Evolutionary conservation across 495 filamentous ascomycete genomes (phyloP).

Genomic region (Gamarada debralockiae): DNA sequence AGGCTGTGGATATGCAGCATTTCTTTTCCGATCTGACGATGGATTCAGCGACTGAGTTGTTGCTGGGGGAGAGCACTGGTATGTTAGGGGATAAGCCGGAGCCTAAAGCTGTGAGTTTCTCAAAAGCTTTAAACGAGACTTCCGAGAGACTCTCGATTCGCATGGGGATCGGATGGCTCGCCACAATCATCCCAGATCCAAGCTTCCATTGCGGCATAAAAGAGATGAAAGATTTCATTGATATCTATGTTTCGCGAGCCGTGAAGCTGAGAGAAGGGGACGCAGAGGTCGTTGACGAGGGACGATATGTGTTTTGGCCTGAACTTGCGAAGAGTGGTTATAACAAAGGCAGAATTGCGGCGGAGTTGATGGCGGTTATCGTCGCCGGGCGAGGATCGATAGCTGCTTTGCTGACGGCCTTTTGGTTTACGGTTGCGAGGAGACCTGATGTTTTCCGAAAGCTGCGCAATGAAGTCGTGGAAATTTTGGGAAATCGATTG

Average conservation of each 20-base stretch:
- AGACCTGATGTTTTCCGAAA: constrained; percentile 61
- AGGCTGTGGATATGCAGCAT: constrained; percentile 46
- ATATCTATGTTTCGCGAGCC: neutral
- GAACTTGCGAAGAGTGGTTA: neutral
- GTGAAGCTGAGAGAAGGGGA: neutral
- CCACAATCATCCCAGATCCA: neutral
- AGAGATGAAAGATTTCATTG: neutral
- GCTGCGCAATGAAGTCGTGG: constrained; percentile 47
- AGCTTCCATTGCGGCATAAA: neutral
- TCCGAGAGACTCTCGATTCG: neutral
- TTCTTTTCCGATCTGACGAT: constrained; percentile 57
- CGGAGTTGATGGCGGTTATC: constrained; percentile 55
- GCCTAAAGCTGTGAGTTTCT: neutral
- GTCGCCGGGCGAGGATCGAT: constrained; percentile 62
- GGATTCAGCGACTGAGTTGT: constrained; percentile 63
- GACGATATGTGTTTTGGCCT: neutral
- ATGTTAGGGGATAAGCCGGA: constrained; percentile 6
- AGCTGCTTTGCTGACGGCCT: constrained; percentile 41
- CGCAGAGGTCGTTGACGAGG: neutral
- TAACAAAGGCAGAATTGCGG: constrained; percentile 43
- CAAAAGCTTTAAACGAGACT: neutral
- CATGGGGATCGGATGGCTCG: neutral
- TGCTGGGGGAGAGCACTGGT: constrained; percentile 48
- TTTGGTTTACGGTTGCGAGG: constrained; percentile 67
- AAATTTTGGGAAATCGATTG: neutral